Conservation (phyloP, 2,329 filamentous ascomycete genomes). For the Endoconidiophora polonica region DNA sequence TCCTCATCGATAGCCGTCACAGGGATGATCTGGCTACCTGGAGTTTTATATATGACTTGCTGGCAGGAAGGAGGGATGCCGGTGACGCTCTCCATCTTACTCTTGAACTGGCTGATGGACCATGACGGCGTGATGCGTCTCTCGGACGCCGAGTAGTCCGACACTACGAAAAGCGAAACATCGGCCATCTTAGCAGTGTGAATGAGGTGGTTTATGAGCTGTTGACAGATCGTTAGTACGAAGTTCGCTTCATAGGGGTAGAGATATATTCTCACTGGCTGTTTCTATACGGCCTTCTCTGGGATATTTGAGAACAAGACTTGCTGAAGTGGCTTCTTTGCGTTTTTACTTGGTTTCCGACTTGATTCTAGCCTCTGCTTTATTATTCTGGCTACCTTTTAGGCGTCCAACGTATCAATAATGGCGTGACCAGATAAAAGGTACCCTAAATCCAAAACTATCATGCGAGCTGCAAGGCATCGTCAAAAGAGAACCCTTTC, state of each 20-base stretch:
- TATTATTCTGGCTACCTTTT: too few species aligned
- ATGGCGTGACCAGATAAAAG: too few species aligned
- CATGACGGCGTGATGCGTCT: conserved; percentile 84
- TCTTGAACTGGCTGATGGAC: conserved; percentile 70
- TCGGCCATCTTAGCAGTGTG: conserved; percentile 39
- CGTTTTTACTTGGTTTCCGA: too few species aligned
- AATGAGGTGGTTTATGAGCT: not conserved
- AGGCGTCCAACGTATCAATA: too few species aligned
- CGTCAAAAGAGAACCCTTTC: too few species aligned
- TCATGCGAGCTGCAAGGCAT: too few species aligned
- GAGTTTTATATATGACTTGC: conserved; percentile 53
- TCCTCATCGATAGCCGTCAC: conserved; percentile 62
- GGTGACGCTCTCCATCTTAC: conserved; percentile 81
- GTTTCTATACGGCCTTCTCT: not conserved
- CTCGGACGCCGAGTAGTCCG: conserved; percentile 66
- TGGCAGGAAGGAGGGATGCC: conserved; percentile 74
- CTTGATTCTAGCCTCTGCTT: too few species aligned
- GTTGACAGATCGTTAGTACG: too few species aligned
- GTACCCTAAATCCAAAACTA: too few species aligned
- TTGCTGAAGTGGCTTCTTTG: too few species aligned
- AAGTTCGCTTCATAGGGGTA: not conserved
- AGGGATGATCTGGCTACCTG: conserved; percentile 38
- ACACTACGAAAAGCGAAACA: conserved; percentile 57
- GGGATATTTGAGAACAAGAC: too few species aligned
- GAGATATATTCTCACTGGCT: not conserved